These are phyloP conservation scores for Volvox carteri DNA, from an alignment of 163 green algal genomes.

Conservation along the genomic window DNA sequence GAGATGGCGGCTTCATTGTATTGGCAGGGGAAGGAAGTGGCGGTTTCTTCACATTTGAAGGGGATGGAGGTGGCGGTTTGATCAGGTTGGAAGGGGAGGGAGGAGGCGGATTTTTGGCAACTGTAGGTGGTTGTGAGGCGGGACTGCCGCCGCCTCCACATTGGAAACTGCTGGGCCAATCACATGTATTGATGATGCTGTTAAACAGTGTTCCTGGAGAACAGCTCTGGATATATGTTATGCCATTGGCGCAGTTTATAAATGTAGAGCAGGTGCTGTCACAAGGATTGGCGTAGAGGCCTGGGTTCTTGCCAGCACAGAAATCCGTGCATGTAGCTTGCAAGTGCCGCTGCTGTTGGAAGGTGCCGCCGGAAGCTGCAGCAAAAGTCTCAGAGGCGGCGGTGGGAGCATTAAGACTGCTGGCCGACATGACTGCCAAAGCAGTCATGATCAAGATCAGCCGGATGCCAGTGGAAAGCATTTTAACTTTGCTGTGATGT, in stretches of 20 bases:
- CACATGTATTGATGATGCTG: background rate
- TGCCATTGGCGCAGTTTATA: background rate
- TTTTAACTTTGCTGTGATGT: too few relatives aligned
- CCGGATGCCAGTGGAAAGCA: too few relatives aligned
- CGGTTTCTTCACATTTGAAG: too few relatives aligned
- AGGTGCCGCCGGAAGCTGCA: too few relatives aligned
- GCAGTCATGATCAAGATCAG: too few relatives aligned
- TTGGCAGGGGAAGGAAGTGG: background rate
- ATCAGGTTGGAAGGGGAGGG: background rate
- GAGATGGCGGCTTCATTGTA: background rate
- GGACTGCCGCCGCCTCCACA: background rate
- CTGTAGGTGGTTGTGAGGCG: background rate
- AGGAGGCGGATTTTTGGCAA: background rate
- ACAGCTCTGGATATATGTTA: background rate
- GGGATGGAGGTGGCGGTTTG: background rate
- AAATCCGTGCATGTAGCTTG: background rate
- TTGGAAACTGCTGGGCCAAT: conserved; percentile 24
- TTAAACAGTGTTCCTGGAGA: background rate
- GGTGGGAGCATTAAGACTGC: too few relatives aligned
- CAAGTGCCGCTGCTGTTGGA: too few relatives aligned
- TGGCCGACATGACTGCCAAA: too few relatives aligned
- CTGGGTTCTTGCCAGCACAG: background rate
- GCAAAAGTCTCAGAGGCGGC: too few relatives aligned
- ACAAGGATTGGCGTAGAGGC: conserved; percentile 15
- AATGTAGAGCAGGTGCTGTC: background rate